These are phyloP conservation scores for Pseudogymnoascus sp. DNA, from an alignment of 2,329 filamentous ascomycete species.

Conservation along the genomic window DNA sequence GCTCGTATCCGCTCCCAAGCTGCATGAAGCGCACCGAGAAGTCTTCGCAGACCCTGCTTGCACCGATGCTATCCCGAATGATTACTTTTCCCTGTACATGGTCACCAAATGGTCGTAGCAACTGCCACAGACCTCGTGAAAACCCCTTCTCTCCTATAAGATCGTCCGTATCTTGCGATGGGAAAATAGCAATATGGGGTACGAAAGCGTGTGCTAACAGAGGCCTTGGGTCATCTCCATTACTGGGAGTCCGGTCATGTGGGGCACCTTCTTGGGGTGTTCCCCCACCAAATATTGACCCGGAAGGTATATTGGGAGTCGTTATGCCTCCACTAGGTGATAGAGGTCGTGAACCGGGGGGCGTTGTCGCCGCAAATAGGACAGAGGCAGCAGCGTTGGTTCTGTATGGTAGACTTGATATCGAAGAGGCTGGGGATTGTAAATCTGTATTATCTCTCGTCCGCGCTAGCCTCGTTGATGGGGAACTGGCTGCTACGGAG, in stretches of 20 bases:
- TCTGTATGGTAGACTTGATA: conserved; percentile 45
- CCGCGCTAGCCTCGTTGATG: conserved; percentile 52
- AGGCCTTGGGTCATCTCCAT: conserved; percentile 43
- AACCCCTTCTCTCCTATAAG: conserved; percentile 80
- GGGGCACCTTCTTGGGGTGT: conserved; percentile 27
- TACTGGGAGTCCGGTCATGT: conserved; percentile 16
- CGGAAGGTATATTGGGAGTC: conserved; percentile 48
- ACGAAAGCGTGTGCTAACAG: conserved; percentile 80
- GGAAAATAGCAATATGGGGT: conserved; percentile 78
- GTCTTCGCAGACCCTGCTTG: conserved; percentile 77
- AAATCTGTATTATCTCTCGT: conserved; percentile 43
- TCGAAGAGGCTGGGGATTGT: conserved; percentile 43
- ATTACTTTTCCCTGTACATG: conserved; percentile 78
- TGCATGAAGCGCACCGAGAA: conserved; percentile 81
- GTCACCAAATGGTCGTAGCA: conserved; percentile 88
- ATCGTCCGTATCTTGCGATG: conserved; percentile 79
- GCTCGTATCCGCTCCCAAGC: conserved; percentile 53
- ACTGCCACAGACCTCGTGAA: conserved; percentile 68
- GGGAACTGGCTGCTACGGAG: conserved; percentile 59
- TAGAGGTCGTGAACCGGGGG: conserved; percentile 58
- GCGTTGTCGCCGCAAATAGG: conserved; percentile 59
- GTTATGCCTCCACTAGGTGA: conserved; percentile 57
- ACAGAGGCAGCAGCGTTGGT: conserved; percentile 52
- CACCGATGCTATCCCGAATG: conserved; percentile 81
- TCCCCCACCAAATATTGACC: conserved; percentile 47